These are phyloP conservation scores for Cyberlindnera mycetangii DNA, from an alignment of 805 yeast genomes.

Conservation along the genomic window DNA sequence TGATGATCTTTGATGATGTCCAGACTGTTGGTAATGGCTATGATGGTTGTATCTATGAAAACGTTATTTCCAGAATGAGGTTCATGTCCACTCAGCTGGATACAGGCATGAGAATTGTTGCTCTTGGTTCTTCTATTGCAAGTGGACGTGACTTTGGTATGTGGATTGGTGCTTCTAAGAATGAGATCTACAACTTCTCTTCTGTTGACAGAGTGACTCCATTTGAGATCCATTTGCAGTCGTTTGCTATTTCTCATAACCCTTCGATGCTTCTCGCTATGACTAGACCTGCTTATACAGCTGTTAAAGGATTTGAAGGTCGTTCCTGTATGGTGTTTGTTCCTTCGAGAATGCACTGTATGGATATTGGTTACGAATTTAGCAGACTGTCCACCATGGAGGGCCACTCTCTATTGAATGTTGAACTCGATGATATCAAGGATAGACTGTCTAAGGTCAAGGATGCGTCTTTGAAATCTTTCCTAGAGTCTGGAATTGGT, in stretches of 20 bases:
- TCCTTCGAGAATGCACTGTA: slow-evolving; percentile 50
- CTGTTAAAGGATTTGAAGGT: slow-evolving; percentile 34
- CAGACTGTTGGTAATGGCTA: slow-evolving; percentile 61
- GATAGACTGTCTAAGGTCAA: slow-evolving; percentile 41
- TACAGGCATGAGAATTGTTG: slow-evolving; percentile 58
- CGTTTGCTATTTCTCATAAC: slow-evolving; percentile 44
- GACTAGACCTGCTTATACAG: slow-evolving; percentile 47
- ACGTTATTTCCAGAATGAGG: slow-evolving; percentile 64
- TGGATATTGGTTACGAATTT: slow-evolving; percentile 49
- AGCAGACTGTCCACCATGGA: slow-evolving; percentile 37
- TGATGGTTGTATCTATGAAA: slow-evolving; percentile 66
- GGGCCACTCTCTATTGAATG: slow-evolving; percentile 37
- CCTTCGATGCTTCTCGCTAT: slow-evolving; percentile 51
- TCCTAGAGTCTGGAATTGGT: slow-evolving; percentile 62
- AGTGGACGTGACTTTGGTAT: slow-evolving; percentile 77
- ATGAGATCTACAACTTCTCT: slow-evolving; percentile 64
- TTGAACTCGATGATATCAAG: slow-evolving; percentile 37
- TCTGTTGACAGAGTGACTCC: slow-evolving; percentile 58
- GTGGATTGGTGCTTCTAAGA: slow-evolving; percentile 76
- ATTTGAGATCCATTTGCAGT: slow-evolving; percentile 54
- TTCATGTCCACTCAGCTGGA: slow-evolving; percentile 68
- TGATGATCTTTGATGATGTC: slow-evolving; percentile 70
- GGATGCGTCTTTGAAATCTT: slow-evolving; percentile 44
- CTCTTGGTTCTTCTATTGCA: slow-evolving; percentile 64
- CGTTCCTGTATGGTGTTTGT: slow-evolving; percentile 50